Conservation (phyloP, 2,329 filamentous ascomycete genomes). For the Sclerotinia nivalis region DNA sequence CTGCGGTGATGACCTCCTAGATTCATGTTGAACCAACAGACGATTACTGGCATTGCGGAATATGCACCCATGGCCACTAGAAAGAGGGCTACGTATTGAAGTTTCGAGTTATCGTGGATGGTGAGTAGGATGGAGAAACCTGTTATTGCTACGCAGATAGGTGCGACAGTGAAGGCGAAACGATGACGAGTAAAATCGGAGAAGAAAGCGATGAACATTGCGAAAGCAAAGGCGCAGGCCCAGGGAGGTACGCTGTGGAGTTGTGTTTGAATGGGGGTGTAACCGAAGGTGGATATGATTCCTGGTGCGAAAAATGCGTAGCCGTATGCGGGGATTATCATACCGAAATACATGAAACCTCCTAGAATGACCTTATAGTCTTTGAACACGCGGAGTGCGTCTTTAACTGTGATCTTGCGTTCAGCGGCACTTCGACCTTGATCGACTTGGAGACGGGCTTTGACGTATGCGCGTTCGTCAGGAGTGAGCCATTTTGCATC, state of each 20-base stretch:
- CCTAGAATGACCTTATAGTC: slow-evolving; percentile 74
- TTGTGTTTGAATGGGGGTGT: slow-evolving; percentile 54
- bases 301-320: slow-evolving; percentile 77
- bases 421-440: slow-evolving; percentile 67
- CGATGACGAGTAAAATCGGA: slow-evolving; percentile 75
- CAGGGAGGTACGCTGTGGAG: slow-evolving; percentile 57
- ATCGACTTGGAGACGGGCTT: slow-evolving; percentile 65
- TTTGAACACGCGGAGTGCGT: slow-evolving; percentile 65
- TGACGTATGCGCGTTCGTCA: slow-evolving; percentile 68
- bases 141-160: slow-evolving; percentile 67
- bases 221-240: slow-evolving; percentile 75
- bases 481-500: slow-evolving; percentile 69
- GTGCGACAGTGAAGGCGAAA: slow-evolving; percentile 68
- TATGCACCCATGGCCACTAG: slow-evolving; percentile 79
- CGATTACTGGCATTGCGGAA: slow-evolving; percentile 83
- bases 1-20: slow-evolving; percentile 70
- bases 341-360: slow-evolving; percentile 78
- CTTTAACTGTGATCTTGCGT: slow-evolving; percentile 57
- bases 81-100: slow-evolving; percentile 81
- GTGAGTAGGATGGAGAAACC: slow-evolving; percentile 75
- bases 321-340: slow-evolving; percentile 75
- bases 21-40: slow-evolving; percentile 85
- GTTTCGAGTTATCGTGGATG: slow-evolving; percentile 64
- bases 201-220: slow-evolving; percentile 69
- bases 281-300: slow-evolving; percentile 69